Evolutionary conservation across 2,329 filamentous ascomycete species (phyloP).

Genomic region (Fusarium oligoseptatum): DNA sequence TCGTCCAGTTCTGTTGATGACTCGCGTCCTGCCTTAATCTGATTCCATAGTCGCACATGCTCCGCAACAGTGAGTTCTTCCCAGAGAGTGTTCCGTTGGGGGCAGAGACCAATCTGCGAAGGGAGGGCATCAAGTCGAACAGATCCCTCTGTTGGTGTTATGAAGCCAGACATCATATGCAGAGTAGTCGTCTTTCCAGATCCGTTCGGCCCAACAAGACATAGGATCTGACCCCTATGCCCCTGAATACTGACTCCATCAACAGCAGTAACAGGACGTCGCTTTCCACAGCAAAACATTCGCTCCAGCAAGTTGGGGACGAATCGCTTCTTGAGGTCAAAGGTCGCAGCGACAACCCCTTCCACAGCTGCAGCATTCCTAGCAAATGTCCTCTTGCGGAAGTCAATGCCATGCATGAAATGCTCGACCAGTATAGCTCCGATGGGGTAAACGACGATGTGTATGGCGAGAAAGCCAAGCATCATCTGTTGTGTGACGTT

Average conservation of each 20-base stretch:
- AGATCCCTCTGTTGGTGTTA: constrained; percentile 69
- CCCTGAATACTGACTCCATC: constrained; percentile 71
- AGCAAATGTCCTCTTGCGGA: constrained; percentile 44
- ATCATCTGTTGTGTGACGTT: constrained; percentile 46
- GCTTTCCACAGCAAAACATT: constrained; percentile 48
- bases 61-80: constrained; percentile 74
- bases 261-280: constrained; percentile 65
- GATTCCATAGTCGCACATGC: constrained; percentile 74
- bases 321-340: constrained; percentile 52
- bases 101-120: constrained; percentile 67
- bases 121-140: constrained; percentile 68
- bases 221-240: constrained; percentile 72
- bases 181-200: constrained; percentile 79
- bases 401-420: constrained; percentile 52
- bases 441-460: constrained; percentile 51
- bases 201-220: constrained; percentile 77
- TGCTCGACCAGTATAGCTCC: constrained; percentile 51
- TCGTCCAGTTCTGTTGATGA: constrained; percentile 63
- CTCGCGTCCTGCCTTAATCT: constrained; percentile 63
- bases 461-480: constrained; percentile 49
- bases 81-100: constrained; percentile 78
- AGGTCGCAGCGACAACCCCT: constrained; percentile 29
- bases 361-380: constrained; percentile 28
- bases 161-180: constrained; percentile 75
- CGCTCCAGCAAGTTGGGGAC: constrained; percentile 45